Evolutionary conservation across 495 filamentous ascomycete genomes (phyloP).

Genomic region (Penicillium chermesinum): DNA sequence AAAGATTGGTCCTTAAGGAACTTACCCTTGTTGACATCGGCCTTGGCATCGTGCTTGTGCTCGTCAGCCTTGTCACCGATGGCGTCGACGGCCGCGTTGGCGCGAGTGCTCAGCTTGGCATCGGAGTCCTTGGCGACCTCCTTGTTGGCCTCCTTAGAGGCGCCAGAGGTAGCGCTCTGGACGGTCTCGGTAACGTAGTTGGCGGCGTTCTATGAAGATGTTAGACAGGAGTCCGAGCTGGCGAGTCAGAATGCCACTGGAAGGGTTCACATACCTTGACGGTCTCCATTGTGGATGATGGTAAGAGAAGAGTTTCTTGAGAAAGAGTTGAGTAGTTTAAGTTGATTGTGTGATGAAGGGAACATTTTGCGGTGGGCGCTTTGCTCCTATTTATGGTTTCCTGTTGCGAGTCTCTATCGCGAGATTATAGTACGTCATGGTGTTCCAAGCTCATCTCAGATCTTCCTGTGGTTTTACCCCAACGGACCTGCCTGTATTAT

Average conservation of each 20-base stretch:
- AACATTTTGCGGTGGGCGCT: too few relatives aligned
- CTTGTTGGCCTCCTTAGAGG: conserved; percentile 11
- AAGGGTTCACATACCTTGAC: conserved; percentile 2
- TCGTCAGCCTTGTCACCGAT: conserved; percentile 1
- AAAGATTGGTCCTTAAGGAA: neutral
- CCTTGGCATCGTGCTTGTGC: conserved; percentile 2
- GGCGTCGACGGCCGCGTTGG: conserved; percentile 1
- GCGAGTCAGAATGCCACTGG: neutral
- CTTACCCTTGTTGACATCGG: conserved; percentile 6
- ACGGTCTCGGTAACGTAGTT: conserved; percentile 10
- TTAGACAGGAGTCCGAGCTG: neutral
- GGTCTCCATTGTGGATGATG: conserved; percentile 6
- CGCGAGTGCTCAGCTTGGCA: neutral
- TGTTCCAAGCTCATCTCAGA: neutral
- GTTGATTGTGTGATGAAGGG: neutral
- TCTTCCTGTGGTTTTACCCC: neutral
- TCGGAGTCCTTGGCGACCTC: conserved; percentile 10
- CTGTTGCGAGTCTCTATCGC: too few relatives aligned
- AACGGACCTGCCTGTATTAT: too few relatives aligned
- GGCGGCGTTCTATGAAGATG: conserved; percentile 3
- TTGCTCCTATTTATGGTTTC: neutral
- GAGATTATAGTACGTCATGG: neutral
- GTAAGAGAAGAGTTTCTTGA: too few relatives aligned
- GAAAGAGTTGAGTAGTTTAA: neutral
- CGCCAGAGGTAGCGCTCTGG: neutral